Evolutionary conservation across 1,284 basidiomycete genomes (phyloP), one percentile per base, ranked within the genome.

Genomic region (Ceratobasidium sp.): DNA sequence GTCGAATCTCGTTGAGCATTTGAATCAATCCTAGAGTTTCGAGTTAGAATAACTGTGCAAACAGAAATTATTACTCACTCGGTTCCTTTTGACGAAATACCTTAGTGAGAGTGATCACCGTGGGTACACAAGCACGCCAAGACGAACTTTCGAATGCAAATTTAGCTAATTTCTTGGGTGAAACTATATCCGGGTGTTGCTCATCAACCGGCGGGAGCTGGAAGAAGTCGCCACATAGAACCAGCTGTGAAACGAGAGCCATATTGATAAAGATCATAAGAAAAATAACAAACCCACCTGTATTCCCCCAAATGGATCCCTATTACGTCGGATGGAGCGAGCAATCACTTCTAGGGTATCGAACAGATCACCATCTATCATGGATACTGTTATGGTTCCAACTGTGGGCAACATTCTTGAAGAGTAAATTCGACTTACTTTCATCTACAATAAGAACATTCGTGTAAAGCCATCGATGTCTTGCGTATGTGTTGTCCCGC

Each of bases 361-460:
- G 81, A 99, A 95, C 0, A 99, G 88, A 39, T 92, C 91, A 0
- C 95, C 97, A 77, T 99, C 98, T 0, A 99, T 91, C 97, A 99
- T 99, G 0, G 97, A 99, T 3, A 98, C 97, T 98, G 81, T 12
- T 1, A 44, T 12, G 28, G 49, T 79, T 67, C 70, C 33, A 56
- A 15, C 15, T 49, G 61, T 15, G n/a, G 76, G 26, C 10, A 18
- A 23, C 12, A 55, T 13, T 39, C 12, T 55, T 20, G 6, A 42
- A 78, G 42, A 13, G 46, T 23, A 23, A 61, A 39, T 39, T 26
- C n/a, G 26, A 42, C 79, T 80, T 80, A 97, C 97, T 91, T 90
- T 99, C 97, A 84, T 99, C 97, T 72, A 99, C 93, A 82, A 99
- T 93, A 46, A 99, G 89, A 0, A 97, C 94, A 83, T 92, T 91